Conservation (phyloP, 192 early-diverging fungal species). For the Mortierella hygrophila region DNA sequence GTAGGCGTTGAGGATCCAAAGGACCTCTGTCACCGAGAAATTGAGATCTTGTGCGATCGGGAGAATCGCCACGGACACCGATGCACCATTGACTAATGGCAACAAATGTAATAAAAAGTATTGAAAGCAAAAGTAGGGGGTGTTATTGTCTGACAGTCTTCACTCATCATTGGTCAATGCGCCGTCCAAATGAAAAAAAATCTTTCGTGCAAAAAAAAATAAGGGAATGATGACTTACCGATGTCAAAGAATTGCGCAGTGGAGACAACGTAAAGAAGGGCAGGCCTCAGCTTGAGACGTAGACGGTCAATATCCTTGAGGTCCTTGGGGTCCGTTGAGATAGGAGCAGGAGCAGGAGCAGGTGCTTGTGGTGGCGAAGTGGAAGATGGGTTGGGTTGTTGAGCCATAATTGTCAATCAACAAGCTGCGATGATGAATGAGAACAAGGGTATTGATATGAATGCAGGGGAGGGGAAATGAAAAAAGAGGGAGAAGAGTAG, state of each 20-base stretch:
- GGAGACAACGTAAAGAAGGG: constrained; percentile 47
- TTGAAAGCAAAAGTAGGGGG: not conserved
- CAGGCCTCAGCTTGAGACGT: constrained; percentile 17
- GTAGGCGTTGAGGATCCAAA: constrained; percentile 52
- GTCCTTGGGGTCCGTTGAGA: not conserved
- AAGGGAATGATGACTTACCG: constrained; percentile 1
- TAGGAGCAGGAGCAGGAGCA: no score
- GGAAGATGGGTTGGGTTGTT: not conserved
- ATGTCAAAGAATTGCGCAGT: constrained; percentile 48
- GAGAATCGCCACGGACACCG: constrained; percentile 38
- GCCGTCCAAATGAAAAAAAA: not conserved
- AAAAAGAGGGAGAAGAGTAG: not conserved
- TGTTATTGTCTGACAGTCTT: not conserved
- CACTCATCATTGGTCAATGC: not conserved
- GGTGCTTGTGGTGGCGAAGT: not conserved
- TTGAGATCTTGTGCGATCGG: constrained; percentile 40
- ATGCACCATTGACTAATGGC: constrained; percentile 35
- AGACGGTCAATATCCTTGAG: not conserved
- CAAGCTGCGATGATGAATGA: not conserved
- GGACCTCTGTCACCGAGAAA: constrained; percentile 20
- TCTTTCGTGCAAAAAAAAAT: not conserved
- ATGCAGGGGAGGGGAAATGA: not conserved
- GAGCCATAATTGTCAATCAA: not conserved
- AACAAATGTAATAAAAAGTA: not conserved
- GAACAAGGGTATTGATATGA: no score